Evolutionary conservation across 2,329 filamentous ascomycete species (phyloP), one percentile per base, ranked within the genome.

Genomic region (Dactylonectria macrodidyma): DNA sequence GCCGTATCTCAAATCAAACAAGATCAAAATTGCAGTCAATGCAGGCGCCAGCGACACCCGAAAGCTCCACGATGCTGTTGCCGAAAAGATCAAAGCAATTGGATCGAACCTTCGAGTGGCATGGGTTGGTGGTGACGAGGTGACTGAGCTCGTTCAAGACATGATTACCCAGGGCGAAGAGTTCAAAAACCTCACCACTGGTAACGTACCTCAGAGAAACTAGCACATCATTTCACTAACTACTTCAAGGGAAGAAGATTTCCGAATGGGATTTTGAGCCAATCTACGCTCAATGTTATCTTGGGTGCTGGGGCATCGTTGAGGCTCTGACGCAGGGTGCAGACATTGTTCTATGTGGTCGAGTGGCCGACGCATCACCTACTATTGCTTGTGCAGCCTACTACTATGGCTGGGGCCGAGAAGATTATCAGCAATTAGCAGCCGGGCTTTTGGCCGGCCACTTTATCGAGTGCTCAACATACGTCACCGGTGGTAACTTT

Each of bases 401-500:
- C 75, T 88, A 86, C 86, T 81, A 88, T 66, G 75, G 78, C 1
- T 89, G 86, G 87, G 64, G 66, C 1, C 79, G 83, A 12, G 80
- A 76, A 0, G 80, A 84, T 38, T 86, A 82, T 47, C 81, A 88
- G 66, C 67, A 76, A 30, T 79, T 89, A 11, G 86, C 86, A 0
- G 81, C 82, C 1, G 77, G 83, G 1, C 73, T 87, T 0, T 77
- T 88, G 30, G 84, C 84, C 0, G 85, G 85, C 0, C 84, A 87
- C 73, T 71, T 87, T 14, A 86, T 87, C 57, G 85, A 88, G 69
- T 87, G 85, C 70, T 83, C 81, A 1, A 80, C 82, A 3, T 88
- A 88, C 68, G 84, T 84, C 3, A 86, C 85, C 1, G 86, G 86
- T 0, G 83, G 78, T 0, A 88, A 88, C 66, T 88, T 87, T 61